These are phyloP conservation scores for Tillandsia leiboldiana DNA, from an alignment of 176 grass and related monocot species.

Conservation along the genomic window DNA sequence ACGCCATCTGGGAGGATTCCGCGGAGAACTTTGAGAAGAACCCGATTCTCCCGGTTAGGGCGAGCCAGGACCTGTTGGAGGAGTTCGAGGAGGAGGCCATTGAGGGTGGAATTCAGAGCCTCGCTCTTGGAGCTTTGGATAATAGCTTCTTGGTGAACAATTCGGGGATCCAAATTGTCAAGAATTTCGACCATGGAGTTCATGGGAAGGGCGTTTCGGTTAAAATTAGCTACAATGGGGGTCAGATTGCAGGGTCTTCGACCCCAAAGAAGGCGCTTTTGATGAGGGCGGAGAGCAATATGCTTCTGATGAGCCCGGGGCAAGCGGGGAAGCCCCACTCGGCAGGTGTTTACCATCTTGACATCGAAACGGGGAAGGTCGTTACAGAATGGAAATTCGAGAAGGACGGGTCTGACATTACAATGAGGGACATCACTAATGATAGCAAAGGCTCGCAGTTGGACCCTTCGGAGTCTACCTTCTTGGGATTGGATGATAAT, in stretches of 20 bases:
- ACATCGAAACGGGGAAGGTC: constrained; percentile 82
- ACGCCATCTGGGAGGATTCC: constrained; percentile 61
- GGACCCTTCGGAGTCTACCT: constrained; percentile 69
- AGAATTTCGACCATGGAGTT: constrained; percentile 74
- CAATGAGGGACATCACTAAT: constrained; percentile 73
- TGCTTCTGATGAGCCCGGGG: constrained; percentile 81
- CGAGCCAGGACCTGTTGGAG: constrained; percentile 47
- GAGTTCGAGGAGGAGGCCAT: constrained; percentile 70
- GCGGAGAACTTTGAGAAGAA: constrained; percentile 42
- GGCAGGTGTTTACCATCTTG: constrained; percentile 54
- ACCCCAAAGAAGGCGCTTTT: constrained; percentile 64
- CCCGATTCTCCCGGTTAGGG: constrained; percentile 17
- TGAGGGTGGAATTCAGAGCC: constrained; percentile 62
- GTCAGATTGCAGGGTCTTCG: constrained; percentile 11
- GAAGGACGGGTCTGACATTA: constrained; percentile 74
- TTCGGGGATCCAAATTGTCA: constrained; percentile 72
- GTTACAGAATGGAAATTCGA: constrained; percentile 75
- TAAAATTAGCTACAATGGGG: constrained; percentile 29
- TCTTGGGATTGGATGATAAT: constrained; percentile 80
- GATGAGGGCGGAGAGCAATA: constrained; percentile 70
- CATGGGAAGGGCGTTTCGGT: constrained; percentile 72
- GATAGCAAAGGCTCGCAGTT: constrained; percentile 74
- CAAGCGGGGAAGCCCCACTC: constrained; percentile 25
- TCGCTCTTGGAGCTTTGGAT: constrained; percentile 79
- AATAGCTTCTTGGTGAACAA: constrained; percentile 85